Percentiles rank a stretch among this genome's conserved stretches.
These are phyloP conservation scores for Pythium pectinolyticum DNA, from an alignment of 352 stramenopile species.

Conservation along the genomic window DNA sequence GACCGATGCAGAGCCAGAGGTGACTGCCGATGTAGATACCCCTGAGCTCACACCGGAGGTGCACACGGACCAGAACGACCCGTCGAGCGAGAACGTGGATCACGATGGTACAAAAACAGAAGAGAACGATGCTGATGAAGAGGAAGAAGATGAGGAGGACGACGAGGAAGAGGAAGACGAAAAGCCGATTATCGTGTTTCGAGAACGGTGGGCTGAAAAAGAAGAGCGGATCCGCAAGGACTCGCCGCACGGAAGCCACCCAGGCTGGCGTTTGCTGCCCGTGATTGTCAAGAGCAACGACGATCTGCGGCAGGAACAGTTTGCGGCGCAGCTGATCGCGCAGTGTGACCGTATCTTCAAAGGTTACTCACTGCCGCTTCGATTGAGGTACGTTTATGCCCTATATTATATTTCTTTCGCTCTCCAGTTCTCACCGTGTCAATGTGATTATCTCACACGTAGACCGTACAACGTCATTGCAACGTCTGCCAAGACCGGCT, in stretches of 20 bases:
- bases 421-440: conserved; percentile 42
- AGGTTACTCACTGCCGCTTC: conserved; percentile 91
- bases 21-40: conserved; percentile 2
- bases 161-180: conserved; percentile 51
- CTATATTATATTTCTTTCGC: background rate
- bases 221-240: conserved; percentile 61
- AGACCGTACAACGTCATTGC: conserved; percentile 96
- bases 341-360: conserved; percentile 95
- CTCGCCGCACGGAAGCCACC: conserved; percentile 53
- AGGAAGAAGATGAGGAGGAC: conserved; percentile 36
- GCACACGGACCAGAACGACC: conserved; percentile 4
- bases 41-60: conserved; percentile 21
- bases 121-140: conserved; percentile 1
- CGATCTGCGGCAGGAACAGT: conserved; percentile 97
- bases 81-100: conserved; percentile 19
- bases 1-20: conserved; percentile 52
- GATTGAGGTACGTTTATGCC: conserved; percentile 67
- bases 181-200: conserved; percentile 78
- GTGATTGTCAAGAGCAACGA: conserved; percentile 99
- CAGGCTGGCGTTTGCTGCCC: conserved; percentile 68
- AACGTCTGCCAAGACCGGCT: conserved; percentile 90
- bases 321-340: conserved; percentile 96
- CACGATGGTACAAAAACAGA: conserved; percentile 6
- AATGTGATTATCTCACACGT: conserved; percentile 16
- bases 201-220: conserved; percentile 81